Evolutionary conservation across 2,329 filamentous ascomycete species (phyloP).

Genomic region (Periglandula ipomoeae): DNA sequence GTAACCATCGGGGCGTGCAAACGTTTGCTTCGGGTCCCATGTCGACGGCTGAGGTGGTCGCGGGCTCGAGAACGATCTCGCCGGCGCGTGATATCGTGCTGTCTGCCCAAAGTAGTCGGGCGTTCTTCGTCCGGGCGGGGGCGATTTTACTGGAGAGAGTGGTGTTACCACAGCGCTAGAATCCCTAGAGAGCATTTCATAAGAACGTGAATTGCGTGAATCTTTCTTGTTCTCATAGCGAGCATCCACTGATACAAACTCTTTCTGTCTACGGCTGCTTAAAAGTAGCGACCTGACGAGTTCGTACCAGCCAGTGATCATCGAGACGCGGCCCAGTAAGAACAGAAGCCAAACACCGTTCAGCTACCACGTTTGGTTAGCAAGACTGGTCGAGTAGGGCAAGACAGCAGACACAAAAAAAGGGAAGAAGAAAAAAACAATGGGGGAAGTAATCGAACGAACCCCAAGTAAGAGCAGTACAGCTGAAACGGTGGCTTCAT

Average conservation of each 20-base stretch:
- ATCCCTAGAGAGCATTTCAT: conserved; percentile 69
- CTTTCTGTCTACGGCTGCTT: conserved; percentile 49
- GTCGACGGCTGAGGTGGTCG: conserved; percentile 33
- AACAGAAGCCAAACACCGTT: conserved; percentile 81
- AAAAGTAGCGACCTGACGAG: conserved; percentile 36
- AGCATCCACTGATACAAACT: conserved; percentile 87
- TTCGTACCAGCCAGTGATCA: conserved; percentile 76
- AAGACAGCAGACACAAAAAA: background rate
- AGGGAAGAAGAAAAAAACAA: background rate
- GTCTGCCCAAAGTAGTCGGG: conserved; percentile 48
- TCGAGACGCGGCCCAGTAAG: conserved; percentile 73
- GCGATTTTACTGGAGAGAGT: conserved; percentile 29
- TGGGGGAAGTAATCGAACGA: background rate
- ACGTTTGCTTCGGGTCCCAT: conserved; percentile 35
- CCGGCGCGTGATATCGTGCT: conserved; percentile 45
- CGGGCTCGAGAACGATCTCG: conserved; percentile 47
- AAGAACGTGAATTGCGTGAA: conserved; percentile 44
- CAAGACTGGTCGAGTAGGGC: conserved; percentile 8
- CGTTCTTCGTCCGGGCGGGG: conserved; percentile 32
- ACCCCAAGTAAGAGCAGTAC: conserved; percentile 76
- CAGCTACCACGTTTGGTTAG: conserved; percentile 37
- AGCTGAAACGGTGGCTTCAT: conserved; percentile 67
- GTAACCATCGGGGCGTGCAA: conserved; percentile 22
- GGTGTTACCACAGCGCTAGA: conserved; percentile 46
- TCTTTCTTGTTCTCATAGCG: conserved; percentile 51